Percentiles rank a stretch among this genome's conserved stretches.
Evolutionary conservation across 768 basidiomycete genomes (phyloP).

Genomic region (Phanerochaete sordida): DNA sequence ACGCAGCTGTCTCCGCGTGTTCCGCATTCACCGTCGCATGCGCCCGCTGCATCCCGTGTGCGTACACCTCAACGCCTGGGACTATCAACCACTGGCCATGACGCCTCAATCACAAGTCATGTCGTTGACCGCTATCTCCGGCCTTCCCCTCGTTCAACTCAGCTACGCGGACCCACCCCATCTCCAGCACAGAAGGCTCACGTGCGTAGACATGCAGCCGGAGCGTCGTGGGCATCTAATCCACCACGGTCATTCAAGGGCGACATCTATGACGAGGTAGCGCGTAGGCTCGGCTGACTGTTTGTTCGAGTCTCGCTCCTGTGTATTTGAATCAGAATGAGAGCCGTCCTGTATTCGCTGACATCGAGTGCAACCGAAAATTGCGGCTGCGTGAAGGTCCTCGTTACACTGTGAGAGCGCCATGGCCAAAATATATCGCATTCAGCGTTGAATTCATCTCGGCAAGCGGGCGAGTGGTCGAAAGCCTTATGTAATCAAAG

Average conservation of each 20-base stretch:
- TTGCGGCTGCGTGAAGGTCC: no score
- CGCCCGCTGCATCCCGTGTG: neutral
- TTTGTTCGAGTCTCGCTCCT: neutral
- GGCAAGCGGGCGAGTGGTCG: no score
- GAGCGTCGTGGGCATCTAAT: neutral
- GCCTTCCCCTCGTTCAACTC: constrained; percentile 21
- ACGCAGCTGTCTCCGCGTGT: constrained; percentile 1
- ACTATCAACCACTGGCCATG: neutral
- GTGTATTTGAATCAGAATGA: no score
- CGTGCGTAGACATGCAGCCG: neutral
- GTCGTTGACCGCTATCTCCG: constrained; percentile 21
- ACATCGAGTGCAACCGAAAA: no score
- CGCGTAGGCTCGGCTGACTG: neutral
- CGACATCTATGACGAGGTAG: neutral
- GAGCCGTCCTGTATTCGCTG: no score
- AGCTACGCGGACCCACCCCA: neutral
- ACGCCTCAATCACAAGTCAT: constrained; percentile 18
- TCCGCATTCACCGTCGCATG: neutral
- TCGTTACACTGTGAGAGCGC: no score
- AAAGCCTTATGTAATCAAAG: neutral
- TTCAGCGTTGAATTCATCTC: no score
- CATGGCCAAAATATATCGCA: no score
- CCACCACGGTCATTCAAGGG: neutral
- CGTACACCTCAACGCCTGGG: neutral
- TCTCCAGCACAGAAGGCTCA: neutral